phyloP scores from a whole-genome alignment of 768 basidiomycete species.

The Neoboletus magnificus region DNA sequence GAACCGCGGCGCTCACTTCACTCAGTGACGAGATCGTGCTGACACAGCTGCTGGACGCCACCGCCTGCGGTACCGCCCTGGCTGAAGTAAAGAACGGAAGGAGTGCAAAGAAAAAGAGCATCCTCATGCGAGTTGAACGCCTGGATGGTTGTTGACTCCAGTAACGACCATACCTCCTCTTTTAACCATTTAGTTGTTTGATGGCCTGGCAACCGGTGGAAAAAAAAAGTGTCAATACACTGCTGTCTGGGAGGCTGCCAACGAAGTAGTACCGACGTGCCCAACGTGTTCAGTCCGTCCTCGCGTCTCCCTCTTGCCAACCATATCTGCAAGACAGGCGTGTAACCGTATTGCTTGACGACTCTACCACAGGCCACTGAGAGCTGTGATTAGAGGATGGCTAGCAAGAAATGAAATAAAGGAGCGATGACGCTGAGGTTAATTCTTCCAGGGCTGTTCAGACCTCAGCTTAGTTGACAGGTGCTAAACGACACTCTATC shows the following conservation, averaged over 20 bases:
- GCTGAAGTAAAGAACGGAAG: slow-evolving; percentile 17
- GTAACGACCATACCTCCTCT: not conserved
- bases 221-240: not conserved
- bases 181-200: not conserved
- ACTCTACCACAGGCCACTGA: not conserved
- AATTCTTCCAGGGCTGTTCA: not conserved
- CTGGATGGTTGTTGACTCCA: not conserved
- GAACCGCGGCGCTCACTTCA: slow-evolving; percentile 49
- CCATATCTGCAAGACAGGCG: not conserved
- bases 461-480: not conserved
- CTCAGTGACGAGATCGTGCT: slow-evolving; percentile 51
- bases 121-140: slow-evolving; percentile 1
- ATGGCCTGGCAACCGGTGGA: not conserved
- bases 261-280: not conserved
- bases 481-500: not conserved
- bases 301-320: not conserved
- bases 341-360: not conserved
- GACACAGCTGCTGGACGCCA: slow-evolving; percentile 32
- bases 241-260: not conserved
- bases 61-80: slow-evolving; percentile 13
- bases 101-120: slow-evolving; percentile 9
- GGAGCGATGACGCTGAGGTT: not conserved
- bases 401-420: not conserved
- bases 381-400: not conserved
- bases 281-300: not conserved